phyloP scores from a whole-genome alignment of 257 asterid species.

The Prunella vulgaris region DNA sequence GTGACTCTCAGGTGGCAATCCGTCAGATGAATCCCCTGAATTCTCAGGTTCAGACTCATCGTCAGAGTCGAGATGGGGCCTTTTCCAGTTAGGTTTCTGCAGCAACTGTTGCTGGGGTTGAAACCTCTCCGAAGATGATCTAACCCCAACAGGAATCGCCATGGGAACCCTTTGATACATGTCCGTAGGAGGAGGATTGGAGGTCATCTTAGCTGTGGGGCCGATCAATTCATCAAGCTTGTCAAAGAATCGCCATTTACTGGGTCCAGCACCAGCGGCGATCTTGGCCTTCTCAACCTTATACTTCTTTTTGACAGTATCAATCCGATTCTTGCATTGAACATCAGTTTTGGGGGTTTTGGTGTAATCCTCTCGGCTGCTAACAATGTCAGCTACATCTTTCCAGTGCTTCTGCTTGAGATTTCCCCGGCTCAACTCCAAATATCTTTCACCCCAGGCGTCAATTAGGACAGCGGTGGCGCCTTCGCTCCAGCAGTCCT shows the following conservation, averaged over 20 bases:
- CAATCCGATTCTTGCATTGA: constrained; percentile 93
- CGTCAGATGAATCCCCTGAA: constrained; percentile 55
- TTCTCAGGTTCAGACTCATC: constrained; percentile 55
- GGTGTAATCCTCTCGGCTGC: constrained; percentile 46
- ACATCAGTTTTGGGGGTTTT: constrained; percentile 71
- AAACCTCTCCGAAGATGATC: constrained; percentile 30
- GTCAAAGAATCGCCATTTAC: constrained; percentile 65
- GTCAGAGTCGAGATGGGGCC: constrained; percentile 33
- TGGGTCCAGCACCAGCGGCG: constrained; percentile 48
- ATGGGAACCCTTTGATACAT: constrained; percentile 28
- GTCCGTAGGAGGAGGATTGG: constrained; percentile 13
- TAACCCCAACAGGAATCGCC: constrained; percentile 40
- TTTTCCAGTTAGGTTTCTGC: constrained; percentile 31
- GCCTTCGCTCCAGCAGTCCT: constrained; percentile 96
- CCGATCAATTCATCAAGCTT: constrained; percentile 67
- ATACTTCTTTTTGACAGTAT: constrained; percentile 88
- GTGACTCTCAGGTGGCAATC: constrained; percentile 48
- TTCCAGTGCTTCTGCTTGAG: constrained; percentile 90
- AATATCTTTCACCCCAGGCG: constrained; percentile 82
- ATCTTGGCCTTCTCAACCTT: constrained; percentile 85
- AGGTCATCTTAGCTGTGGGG: constrained; percentile 33
- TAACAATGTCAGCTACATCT: constrained; percentile 76
- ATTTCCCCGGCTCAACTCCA: constrained; percentile 84
- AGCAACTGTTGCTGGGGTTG: constrained; percentile 15
- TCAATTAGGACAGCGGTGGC: constrained; percentile 74